Evolutionary conservation across 352 stramenopile species (phyloP), one percentile per base, ranked within the genome.

Genomic region (Globisporangium radiosum): DNA sequence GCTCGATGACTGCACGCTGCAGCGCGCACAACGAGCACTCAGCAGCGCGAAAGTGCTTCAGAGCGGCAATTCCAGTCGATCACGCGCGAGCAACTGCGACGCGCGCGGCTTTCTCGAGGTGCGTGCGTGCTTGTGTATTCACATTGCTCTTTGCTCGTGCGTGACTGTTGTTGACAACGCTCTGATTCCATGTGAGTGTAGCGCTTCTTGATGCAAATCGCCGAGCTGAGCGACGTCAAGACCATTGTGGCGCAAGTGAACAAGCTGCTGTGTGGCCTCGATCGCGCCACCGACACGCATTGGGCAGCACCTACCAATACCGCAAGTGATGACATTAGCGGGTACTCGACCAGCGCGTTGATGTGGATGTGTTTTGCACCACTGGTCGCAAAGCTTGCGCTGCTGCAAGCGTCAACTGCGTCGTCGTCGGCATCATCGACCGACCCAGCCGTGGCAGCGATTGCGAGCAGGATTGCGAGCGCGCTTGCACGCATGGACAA

Each of bases 221-320:
- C 56, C 62, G 38, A 25, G 48, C 33, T 64, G 62, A 38, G 44
- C 17, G 8, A 49, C 8, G 3, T 48, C 53, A 40, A 65, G 7
- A 19, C 54, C 47, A 11, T 54, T 5, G 44, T 53, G 14, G 10
- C 55, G 37, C 9, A 63, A 33, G 2, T 38, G 13, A 4, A n/a
- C 37, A 88, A 47, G 42, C 5, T 47, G 4, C 10, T 47, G 42
- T 11, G 42, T 14, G 42, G 13, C 6, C 42, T 47, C 42, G 42
- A 47, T 6, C 42, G 42, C 13, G 42, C 42, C 13, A 47, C 13
- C 42, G 42, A 47, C 42, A 15, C 42, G 1, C 7, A 47, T 10
- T 47, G 42, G 42, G 9, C 5, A 0, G 10, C 42, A 47, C 2
- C 42, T n/a, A 0, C 9, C 10, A 33, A 33, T 33, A 33, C 25